Conservation (phyloP, 805 yeast genomes). For the Candida ficus region DNA sequence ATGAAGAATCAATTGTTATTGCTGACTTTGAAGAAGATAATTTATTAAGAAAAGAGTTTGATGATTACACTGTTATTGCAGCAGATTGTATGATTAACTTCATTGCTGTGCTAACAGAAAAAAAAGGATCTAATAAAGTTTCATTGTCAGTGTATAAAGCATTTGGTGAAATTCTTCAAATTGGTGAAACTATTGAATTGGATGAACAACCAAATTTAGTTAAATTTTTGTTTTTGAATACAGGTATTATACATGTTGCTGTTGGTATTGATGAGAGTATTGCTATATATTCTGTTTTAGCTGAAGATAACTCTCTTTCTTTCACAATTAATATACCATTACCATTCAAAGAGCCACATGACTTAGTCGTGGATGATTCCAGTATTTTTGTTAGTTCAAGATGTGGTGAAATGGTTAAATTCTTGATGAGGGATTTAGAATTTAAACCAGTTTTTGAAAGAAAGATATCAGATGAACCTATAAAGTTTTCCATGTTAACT, state of each 20-base stretch:
- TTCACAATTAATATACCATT: too few relatives aligned
- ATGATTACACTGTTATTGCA: conserved; percentile 6
- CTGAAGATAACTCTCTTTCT: too few relatives aligned
- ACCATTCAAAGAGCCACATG: conserved; percentile 18
- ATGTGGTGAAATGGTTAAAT: conserved; percentile 14
- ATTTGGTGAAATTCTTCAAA: conserved; percentile 8
- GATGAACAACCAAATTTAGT: conserved; percentile 13
- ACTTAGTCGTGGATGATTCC: conserved; percentile 13
- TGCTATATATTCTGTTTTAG: conserved; percentile 6
- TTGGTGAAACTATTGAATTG: conserved; percentile 4
- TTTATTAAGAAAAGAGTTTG: conserved; percentile 4
- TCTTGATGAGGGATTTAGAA: too few relatives aligned
- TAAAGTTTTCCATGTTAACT: conserved; percentile 11
- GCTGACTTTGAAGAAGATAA: conserved; percentile 14
- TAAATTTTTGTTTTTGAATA: conserved; percentile 13
- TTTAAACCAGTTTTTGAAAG: too few relatives aligned
- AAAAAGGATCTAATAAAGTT: not conserved
- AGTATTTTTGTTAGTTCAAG: conserved; percentile 19
- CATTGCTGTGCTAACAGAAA: conserved; percentile 10
- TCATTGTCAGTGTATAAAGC: conserved; percentile 3
- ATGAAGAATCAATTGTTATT: conserved; percentile 19
- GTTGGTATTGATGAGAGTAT: conserved; percentile 8
- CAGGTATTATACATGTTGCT: conserved; percentile 6
- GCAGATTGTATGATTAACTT: conserved; percentile 19
- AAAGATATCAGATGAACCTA: conserved; percentile 14